A percentile compares a stretch with the other conserved stretches of the same genome.
phyloP scores from a whole-genome alignment of 495 filamentous ascomycete genomes.

The Aspergillus saccharolyticus region DNA sequence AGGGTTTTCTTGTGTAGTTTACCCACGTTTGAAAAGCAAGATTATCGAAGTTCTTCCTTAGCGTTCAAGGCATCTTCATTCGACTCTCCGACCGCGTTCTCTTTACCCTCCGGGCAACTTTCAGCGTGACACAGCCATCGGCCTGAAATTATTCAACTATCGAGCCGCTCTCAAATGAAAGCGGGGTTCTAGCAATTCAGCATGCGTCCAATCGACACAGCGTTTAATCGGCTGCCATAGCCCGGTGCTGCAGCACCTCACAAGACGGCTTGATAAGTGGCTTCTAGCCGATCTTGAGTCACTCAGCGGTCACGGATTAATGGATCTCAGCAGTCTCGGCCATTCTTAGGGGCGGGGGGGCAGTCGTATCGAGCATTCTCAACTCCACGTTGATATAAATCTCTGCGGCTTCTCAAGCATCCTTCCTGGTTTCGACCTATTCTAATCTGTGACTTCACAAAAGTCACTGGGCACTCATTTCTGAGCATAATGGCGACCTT shows the following conservation, averaged over 20 bases:
- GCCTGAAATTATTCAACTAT: neutral
- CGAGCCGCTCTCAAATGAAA: neutral
- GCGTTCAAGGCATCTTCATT: neutral
- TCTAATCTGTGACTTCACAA: neutral
- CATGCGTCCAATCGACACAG: neutral
- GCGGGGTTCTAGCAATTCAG: neutral
- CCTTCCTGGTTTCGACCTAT: neutral
- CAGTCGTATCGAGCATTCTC: neutral
- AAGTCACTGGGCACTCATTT: neutral
- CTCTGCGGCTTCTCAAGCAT: neutral
- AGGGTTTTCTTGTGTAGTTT: too few species aligned
- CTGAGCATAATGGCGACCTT: neutral
- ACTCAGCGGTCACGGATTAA: neutral
- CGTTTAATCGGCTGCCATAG: neutral
- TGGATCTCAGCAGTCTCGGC: neutral
- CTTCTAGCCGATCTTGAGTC: neutral
- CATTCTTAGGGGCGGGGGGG: neutral
- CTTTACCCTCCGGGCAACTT: neutral
- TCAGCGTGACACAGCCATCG: neutral
- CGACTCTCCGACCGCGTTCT: neutral
- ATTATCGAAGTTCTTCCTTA: neutral
- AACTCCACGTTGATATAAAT: neutral
- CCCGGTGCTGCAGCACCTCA: neutral
- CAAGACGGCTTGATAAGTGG: neutral
- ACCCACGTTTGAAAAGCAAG: too few species aligned